Evolutionary conservation across 2,329 filamentous ascomycete species (phyloP).

Genomic region (Sphaerulina musiva): DNA sequence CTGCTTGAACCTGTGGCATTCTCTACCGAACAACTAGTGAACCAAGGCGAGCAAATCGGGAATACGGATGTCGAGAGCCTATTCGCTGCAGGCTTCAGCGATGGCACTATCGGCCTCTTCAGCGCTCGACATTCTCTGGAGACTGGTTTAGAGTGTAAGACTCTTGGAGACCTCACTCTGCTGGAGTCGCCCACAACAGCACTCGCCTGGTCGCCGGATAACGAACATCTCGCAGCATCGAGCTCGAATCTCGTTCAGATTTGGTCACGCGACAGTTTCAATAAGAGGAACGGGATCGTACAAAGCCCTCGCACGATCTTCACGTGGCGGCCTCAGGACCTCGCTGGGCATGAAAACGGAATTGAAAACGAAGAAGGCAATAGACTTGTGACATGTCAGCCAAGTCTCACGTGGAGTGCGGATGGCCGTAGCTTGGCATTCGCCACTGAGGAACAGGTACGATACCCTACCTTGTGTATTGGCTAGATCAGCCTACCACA

Average conservation of each 20-base stretch:
- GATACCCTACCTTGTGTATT: constrained; percentile 5
- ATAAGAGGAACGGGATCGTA: constrained; percentile 14
- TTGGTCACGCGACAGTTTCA: constrained; percentile 34
- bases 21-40: constrained; percentile 25
- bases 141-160: constrained; percentile 7
- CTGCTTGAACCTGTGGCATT: constrained; percentile 39
- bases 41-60: constrained; percentile 4
- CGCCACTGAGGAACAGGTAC: constrained; percentile 40
- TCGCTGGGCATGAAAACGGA: neutral
- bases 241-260: constrained; percentile 41
- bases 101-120: constrained; percentile 39
- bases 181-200: constrained; percentile 33
- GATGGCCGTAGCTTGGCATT: constrained; percentile 50
- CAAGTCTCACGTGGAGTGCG: constrained; percentile 46
- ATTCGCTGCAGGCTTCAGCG: constrained; percentile 38
- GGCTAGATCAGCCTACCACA: neutral
- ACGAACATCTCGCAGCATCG: constrained; percentile 39
- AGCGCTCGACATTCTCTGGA: constrained; percentile 25
- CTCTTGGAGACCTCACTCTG: constrained; percentile 22
- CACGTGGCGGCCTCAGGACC: constrained; percentile 24
- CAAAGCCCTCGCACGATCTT: constrained; percentile 20
- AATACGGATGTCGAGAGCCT: constrained; percentile 9
- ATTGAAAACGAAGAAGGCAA: neutral
- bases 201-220: constrained; percentile 42
- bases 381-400: constrained; percentile 19